These are phyloP conservation scores for Gossypium schwendimanii DNA, from an alignment of 441 rosid species.

Conservation along the genomic window DNA sequence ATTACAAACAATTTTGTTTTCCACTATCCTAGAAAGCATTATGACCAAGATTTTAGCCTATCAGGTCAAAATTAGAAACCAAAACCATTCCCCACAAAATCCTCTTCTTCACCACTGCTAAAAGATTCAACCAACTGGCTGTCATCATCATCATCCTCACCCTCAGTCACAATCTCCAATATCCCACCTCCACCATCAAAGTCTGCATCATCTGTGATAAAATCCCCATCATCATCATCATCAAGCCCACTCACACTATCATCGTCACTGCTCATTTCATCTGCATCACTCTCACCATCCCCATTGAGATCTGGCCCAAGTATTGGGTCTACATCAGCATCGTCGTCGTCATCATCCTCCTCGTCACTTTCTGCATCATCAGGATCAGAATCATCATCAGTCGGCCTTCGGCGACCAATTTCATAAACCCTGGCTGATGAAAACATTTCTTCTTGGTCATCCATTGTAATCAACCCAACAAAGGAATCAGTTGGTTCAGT, in stretches of 20 bases:
- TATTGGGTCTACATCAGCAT: slow-evolving; percentile 61
- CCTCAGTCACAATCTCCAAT: slow-evolving; percentile 55
- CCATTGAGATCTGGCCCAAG: slow-evolving; percentile 57
- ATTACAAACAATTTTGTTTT: slow-evolving; percentile 20
- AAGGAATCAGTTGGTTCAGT: slow-evolving; percentile 90
- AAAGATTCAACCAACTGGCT: slow-evolving; percentile 60
- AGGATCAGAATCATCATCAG: slow-evolving; percentile 96
- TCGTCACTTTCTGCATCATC: slow-evolving; percentile 94
- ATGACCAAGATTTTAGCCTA: not conserved
- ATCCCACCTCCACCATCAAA: slow-evolving; percentile 60
- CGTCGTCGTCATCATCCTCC: slow-evolving; percentile 60
- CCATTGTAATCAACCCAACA: slow-evolving; percentile 87
- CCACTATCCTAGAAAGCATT: not conserved
- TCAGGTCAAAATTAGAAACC: slow-evolving; percentile 24
- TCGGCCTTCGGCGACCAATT: slow-evolving; percentile 87
- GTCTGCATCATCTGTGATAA: slow-evolving; percentile 46
- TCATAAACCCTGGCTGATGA: slow-evolving; percentile 94
- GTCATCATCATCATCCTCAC: slow-evolving; percentile 66
- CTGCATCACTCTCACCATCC: slow-evolving; percentile 74
- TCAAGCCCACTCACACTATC: slow-evolving; percentile 62
- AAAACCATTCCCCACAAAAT: slow-evolving; percentile 27
- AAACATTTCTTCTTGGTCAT: slow-evolving; percentile 87
- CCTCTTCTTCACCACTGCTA: slow-evolving; percentile 78
- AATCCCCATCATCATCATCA: slow-evolving; percentile 56
- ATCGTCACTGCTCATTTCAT: slow-evolving; percentile 52